Base-by-base conservation (phyloP, 2,329 filamentous ascomycete species). In the Apiospora kogelbergensis region DNA sequence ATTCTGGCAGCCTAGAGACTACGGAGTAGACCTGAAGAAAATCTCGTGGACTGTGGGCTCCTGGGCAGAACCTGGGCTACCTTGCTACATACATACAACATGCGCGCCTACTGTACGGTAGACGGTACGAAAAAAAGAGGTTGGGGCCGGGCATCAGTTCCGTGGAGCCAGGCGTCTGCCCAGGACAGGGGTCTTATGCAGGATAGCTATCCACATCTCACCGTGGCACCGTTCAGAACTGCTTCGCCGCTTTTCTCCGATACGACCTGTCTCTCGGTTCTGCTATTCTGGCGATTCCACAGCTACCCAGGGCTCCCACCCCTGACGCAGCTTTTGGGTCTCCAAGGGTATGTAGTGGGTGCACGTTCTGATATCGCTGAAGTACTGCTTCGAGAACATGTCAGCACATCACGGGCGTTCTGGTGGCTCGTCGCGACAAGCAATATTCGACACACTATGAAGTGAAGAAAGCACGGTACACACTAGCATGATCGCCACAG, bases 201-300 rank as follows among this genome's bases (percentile, higher is more conserved):
- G 53, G 30, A 60, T n/a, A 33, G 53, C 53, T 33, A 60, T 60
- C 53, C 53, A 60, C 53, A 60, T 60, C 53, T 37, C 53, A 60
- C 26, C 26, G 53, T 60, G 53, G 53, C 53, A 60, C 53, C 53
- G 53, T 60, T 37, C 37, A 60, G 26, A 37, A 60, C 53, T 60
- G 53, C 53, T 60, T n/a, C 53, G 53, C 53, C 53, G 53, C 53
- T 37, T 60, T 60, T 22, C 30, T 60, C 53, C 53, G 53, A 60
- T 60, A 60, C 53, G 53, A 60, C 53, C 30, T 60, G 53, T 37
- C 53, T 60, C 26, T 57, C 26, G 26, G 53, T 60, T 37, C 30
- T 60, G 17, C 26, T 15, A 30, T 60, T 37, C 30, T 60, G 17
- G 17, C 30, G 30, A 57, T 53, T 53, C 46, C 46, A 53, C 24